Conservation (phyloP, 73 alveolate genomes). For the Tetrahymena borealis region DNA sequence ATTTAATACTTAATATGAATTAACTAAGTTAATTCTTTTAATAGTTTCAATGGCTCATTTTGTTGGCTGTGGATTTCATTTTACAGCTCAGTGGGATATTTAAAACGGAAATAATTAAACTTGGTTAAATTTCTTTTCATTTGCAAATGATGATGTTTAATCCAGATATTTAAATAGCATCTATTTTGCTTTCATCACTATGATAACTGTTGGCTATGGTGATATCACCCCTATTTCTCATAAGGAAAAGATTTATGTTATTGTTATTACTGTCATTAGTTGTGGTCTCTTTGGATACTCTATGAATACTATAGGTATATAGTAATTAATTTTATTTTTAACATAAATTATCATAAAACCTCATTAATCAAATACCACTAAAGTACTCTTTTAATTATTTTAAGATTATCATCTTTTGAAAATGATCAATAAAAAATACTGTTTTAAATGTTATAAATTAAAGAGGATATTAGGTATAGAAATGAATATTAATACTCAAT, state of each 20-base stretch:
- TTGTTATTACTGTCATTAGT: slow-evolving; percentile 28
- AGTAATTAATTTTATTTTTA: not conserved
- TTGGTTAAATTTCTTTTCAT: not conserved
- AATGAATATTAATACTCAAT: not conserved
- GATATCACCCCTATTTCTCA: slow-evolving; percentile 66
- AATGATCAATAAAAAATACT: no score
- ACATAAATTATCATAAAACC: no score
- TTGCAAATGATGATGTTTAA: not conserved
- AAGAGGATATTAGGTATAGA: not conserved
- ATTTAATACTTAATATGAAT: slow-evolving; percentile 31
- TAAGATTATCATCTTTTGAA: no score
- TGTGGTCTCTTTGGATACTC: slow-evolving; percentile 43
- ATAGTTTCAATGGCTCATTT: slow-evolving; percentile 18
- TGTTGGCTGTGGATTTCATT: slow-evolving; percentile 46
- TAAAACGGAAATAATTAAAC: not conserved
- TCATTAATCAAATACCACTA: no score
- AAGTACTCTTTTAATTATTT: no score
- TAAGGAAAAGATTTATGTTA: slow-evolving; percentile 55
- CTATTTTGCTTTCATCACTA: slow-evolving; percentile 73
- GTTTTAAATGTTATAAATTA: not conserved
- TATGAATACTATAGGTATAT: slow-evolving; percentile 9
- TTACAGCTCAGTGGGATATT: slow-evolving; percentile 19
- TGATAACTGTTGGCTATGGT: slow-evolving; percentile 80
- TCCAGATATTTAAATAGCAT: slow-evolving; percentile 50
- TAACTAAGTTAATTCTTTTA: slow-evolving; percentile 26